Conservation (phyloP, 23 red algal species). For the Gracilaria vermiculophylla region DNA sequence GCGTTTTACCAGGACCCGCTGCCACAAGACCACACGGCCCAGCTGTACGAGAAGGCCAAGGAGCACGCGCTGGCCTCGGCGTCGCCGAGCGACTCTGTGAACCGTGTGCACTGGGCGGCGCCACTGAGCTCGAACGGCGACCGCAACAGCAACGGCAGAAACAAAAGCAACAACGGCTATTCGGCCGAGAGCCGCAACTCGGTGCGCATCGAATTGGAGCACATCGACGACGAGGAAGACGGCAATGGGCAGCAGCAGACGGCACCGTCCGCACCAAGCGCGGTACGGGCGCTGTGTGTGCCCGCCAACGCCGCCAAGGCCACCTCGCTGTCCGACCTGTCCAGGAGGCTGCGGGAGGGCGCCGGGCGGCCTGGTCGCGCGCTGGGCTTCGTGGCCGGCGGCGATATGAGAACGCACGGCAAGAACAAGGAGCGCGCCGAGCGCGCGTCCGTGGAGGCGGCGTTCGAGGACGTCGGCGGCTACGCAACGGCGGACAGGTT, state of each 20-base stretch:
- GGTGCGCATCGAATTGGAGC: slow-evolving; percentile 29
- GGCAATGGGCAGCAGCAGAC: too few species aligned
- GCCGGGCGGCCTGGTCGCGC: slow-evolving; percentile 20
- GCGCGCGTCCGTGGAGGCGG: slow-evolving; percentile 44
- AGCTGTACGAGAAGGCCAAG: slow-evolving; percentile 32
- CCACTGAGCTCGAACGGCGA: neutral
- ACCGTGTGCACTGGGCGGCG: neutral
- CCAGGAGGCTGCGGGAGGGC: slow-evolving; percentile 28
- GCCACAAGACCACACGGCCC: neutral
- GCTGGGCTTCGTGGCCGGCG: neutral
- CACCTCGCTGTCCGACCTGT: slow-evolving; percentile 14
- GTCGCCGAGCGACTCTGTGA: neutral
- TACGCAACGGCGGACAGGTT: slow-evolving; percentile 34
- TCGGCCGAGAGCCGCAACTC: neutral
- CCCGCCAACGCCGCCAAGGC: too few species aligned
- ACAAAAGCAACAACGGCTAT: too few species aligned
- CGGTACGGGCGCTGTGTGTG: too few species aligned
- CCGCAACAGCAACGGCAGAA: too few species aligned
- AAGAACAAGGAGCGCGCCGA: slow-evolving; percentile 45
- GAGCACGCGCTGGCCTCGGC: neutral
- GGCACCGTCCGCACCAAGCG: too few species aligned
- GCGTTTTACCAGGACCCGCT: slow-evolving; percentile 58
- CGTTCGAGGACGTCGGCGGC: slow-evolving; percentile 55
- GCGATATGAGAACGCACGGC: slow-evolving; percentile 41
- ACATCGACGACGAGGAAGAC: slow-evolving; percentile 33